phyloP scores from a whole-genome alignment of 108 stramenopile species.

The Cyclotella baltica region DNA sequence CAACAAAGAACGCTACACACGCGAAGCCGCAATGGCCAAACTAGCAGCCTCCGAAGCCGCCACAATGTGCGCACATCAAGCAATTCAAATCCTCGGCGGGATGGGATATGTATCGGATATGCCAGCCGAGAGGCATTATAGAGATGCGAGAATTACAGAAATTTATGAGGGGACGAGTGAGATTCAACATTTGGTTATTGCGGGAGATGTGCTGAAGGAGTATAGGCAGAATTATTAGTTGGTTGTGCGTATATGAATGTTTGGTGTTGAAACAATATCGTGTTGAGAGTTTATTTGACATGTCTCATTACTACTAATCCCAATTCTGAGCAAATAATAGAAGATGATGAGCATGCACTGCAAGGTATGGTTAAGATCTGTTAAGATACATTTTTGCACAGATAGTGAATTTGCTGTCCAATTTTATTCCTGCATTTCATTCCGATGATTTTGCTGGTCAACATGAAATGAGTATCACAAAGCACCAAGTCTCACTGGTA shows the following conservation, averaged over 20 bases:
- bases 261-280: not conserved
- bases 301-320: too few species aligned
- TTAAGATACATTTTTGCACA: too few species aligned
- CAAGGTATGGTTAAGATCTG: too few species aligned
- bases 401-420: too few species aligned
- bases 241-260: not conserved
- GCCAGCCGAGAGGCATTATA: conserved; percentile 97
- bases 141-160: conserved; percentile 98
- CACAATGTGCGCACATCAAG: conserved; percentile 95
- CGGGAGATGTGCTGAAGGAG: conserved; percentile 93
- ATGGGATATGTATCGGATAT: conserved; percentile 98
- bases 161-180: conserved; percentile 98
- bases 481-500: too few species aligned
- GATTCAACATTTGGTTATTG: conserved; percentile 96
- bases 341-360: too few species aligned
- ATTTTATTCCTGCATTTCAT: too few species aligned
- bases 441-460: too few species aligned
- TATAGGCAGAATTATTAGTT: conserved; percentile 70
- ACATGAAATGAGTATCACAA: too few species aligned
- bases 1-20: conserved; percentile 75
- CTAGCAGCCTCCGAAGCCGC: conserved; percentile 94
- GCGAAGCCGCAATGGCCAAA: conserved; percentile 98
- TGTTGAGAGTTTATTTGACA: too few species aligned
- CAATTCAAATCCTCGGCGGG: conserved; percentile 95
- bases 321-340: too few species aligned